These are phyloP conservation scores for Coemansia sp. DNA, from an alignment of 192 early-diverging fungal species.

Conservation along the genomic window DNA sequence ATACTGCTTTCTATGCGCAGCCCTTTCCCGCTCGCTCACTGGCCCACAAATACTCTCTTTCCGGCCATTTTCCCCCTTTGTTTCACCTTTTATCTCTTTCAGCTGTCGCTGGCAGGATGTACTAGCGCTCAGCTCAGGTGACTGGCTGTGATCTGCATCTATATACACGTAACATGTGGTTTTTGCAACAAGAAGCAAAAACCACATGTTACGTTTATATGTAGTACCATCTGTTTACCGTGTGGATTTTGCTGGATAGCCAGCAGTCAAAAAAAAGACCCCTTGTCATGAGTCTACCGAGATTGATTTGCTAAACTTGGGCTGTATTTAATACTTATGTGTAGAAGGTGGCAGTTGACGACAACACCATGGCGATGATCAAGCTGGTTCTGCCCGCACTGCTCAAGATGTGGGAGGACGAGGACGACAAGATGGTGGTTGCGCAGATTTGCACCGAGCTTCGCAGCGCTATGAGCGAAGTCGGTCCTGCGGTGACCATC, in stretches of 20 bases:
- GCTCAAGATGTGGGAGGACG: slow-evolving; percentile 72
- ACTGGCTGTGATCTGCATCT: slow-evolving; percentile 1
- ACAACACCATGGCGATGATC: slow-evolving; percentile 72
- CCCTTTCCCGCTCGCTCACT: no score
- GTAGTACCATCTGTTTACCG: not conserved
- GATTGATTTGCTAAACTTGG: slow-evolving; percentile 3
- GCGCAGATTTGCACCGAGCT: slow-evolving; percentile 77
- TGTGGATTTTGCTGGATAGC: not conserved
- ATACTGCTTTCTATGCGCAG: no score
- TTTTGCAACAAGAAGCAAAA: not conserved
- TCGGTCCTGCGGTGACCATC: slow-evolving; percentile 66
- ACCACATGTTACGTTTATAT: not conserved
- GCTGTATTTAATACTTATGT: slow-evolving; percentile 13
- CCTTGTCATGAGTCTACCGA: no score
- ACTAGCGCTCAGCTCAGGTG: slow-evolving; percentile 22
- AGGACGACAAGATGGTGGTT: slow-evolving; percentile 82
- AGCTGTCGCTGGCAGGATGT: slow-evolving; percentile 10
- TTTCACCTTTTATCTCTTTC: slow-evolving; percentile 4
- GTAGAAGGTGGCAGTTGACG: slow-evolving; percentile 65
- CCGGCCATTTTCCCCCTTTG: not conserved
- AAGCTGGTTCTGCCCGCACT: slow-evolving; percentile 69
- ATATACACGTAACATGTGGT: not conserved
- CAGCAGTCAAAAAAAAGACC: not conserved
- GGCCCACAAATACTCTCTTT: not conserved
- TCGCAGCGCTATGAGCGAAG: slow-evolving; percentile 65